Evolutionary conservation across 495 filamentous ascomycete species (phyloP), one percentile per base, ranked within the genome.

Genomic region (Penicillium steckii): DNA sequence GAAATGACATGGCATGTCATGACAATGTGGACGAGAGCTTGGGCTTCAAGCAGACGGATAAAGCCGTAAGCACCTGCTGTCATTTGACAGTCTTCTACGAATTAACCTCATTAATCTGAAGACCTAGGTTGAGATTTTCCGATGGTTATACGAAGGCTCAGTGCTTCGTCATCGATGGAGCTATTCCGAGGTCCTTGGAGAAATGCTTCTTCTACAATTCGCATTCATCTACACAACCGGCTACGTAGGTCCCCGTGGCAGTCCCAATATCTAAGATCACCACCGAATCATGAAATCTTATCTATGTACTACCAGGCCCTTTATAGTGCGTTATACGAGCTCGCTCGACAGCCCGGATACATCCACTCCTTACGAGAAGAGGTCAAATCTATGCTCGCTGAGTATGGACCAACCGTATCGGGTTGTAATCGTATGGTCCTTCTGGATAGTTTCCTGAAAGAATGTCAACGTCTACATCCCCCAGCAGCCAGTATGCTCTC

Each of bases 391-490:
- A 44, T 55, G 9, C 8, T 62, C 4, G 22, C 44, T 15, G 25
- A 52, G 32, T 22, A 22, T 25, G 62, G 56, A n/a, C 30, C 49
- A 8, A 59, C 47, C 21, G 44, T 55, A 13, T 12, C 47, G 7
- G 53, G 46, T 9, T 65, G 62, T 30, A 38, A 60, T 52, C 45
- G 24, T 44, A 60, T 57, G 55, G 49, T 59, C 4, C n/a, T 53
- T 33, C 26, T 62, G 25, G 65, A 70, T 21, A 64, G 59, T 48
- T 66, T 70, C 35, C 29, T 68, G 13, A 70, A 67, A 25, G 67
- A 70, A 41, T 64, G 57, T 38, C 60, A 57, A 48, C 56, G 65
- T 6, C 32, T 68, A 30, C 59, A 62, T 38, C 62, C 59, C 17
- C 62, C 62, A 50, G 53, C 62, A 46, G 59, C 62, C 19, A 44